Percentiles rank a stretch among this genome's conserved stretches.
Conservation (phyloP, 176 grass and related monocot genomes). For the Carex littledalei region DNA sequence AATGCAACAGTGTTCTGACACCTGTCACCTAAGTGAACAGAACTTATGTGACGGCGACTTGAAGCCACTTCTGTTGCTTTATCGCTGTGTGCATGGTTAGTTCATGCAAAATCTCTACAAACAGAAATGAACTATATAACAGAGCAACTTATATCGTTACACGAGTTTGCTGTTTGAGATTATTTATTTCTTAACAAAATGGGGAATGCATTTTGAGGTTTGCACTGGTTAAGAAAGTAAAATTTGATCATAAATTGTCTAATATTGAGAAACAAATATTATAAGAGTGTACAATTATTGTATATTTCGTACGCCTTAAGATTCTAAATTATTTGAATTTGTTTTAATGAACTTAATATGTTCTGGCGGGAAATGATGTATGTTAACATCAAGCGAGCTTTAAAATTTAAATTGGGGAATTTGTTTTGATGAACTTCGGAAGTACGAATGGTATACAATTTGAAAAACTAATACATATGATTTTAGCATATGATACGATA, state of each 20-base stretch:
- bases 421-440: background rate
- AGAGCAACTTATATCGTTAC: background rate
- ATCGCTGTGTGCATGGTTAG: background rate
- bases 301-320: background rate
- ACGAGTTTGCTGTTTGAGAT: background rate
- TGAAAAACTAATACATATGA: background rate
- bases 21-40: background rate
- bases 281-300: background rate
- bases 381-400: background rate
- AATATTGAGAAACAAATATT: background rate
- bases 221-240: background rate
- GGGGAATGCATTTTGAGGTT: background rate
- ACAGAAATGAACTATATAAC: background rate
- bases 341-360: background rate
- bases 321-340: background rate
- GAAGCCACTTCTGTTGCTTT: background rate
- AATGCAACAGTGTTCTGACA: conserved; percentile 25
- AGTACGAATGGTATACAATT: background rate
- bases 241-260: background rate
- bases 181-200: background rate
- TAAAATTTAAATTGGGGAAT: background rate
- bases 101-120: background rate
- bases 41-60: background rate
- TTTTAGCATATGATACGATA: too few relatives aligned
- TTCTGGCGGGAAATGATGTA: background rate